Evolutionary conservation across 495 filamentous ascomycete species (phyloP).

Genomic region (Chaetomidium leptoderma): DNA sequence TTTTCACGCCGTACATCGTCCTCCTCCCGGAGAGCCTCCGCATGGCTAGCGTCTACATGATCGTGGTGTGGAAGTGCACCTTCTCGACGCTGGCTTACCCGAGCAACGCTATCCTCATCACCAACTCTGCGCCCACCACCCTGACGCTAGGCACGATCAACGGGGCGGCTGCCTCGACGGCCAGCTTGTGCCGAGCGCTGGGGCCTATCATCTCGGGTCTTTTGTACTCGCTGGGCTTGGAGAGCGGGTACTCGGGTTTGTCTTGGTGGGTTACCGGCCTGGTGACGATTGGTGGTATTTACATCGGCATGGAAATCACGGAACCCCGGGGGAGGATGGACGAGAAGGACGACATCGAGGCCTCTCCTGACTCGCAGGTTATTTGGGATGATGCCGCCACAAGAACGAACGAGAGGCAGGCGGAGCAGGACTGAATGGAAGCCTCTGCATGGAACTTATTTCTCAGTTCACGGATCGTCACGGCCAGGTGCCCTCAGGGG

Average conservation of each 20-base stretch:
- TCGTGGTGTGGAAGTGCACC: constrained; percentile 85
- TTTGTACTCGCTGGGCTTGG: constrained; percentile 74
- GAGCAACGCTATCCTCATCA: constrained; percentile 75
- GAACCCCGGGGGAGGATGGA: constrained; percentile 43
- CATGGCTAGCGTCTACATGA: constrained; percentile 65
- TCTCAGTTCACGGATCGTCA: background rate
- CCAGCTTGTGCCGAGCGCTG: constrained; percentile 79
- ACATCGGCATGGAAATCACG: constrained; percentile 46
- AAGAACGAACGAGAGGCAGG: constrained; percentile 4
- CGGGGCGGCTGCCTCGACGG: constrained; percentile 84
- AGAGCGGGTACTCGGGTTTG: constrained; percentile 74
- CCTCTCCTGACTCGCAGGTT: background rate
- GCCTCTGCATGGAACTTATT: background rate
- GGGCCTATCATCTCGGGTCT: constrained; percentile 84
- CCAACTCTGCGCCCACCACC: constrained; percentile 74
- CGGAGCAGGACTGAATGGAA: background rate
- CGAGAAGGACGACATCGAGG: constrained; percentile 26
- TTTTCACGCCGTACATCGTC: constrained; percentile 82
- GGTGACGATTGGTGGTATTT: constrained; percentile 68
- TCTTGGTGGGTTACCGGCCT: constrained; percentile 87
- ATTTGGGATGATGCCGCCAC: constrained; percentile 1
- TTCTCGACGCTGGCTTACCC: constrained; percentile 83
- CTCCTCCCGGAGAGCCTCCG: constrained; percentile 68
- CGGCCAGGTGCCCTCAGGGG: background rate
- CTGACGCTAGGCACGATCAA: constrained; percentile 86